phyloP scores from a whole-genome alignment of 2,329 filamentous ascomycete genomes.

The Dothiorella sarmentorum region DNA sequence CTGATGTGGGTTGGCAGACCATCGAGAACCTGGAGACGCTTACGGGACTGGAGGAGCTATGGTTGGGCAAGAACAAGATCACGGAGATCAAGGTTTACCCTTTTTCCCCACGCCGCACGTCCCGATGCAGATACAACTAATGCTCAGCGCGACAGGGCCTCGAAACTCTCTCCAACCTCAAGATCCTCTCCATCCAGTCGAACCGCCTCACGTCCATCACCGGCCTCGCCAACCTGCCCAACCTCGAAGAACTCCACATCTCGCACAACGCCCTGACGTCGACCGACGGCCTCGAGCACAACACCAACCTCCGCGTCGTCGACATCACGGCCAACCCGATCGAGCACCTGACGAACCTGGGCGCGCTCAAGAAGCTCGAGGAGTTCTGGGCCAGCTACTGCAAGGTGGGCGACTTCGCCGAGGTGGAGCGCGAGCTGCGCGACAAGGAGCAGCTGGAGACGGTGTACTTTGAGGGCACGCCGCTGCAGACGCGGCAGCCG shows the following conservation, averaged over 20 bases:
- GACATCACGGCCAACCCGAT: conserved; percentile 91
- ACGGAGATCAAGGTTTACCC: conserved; percentile 63
- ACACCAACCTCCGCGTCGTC: conserved; percentile 62
- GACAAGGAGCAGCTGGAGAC: conserved; percentile 80
- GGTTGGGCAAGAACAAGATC: conserved; percentile 97
- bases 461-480: conserved; percentile 96
- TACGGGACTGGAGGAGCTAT: conserved; percentile 77
- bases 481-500: conserved; percentile 73
- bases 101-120: not conserved
- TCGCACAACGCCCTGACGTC: conserved; percentile 87
- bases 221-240: conserved; percentile 68
- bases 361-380: conserved; percentile 67
- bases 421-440: conserved; percentile 72
- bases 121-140: not conserved
- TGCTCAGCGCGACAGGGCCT: conserved; percentile 51
- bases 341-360: conserved; percentile 68
- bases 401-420: conserved; percentile 71
- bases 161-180: conserved; percentile 70
- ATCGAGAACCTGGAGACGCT: conserved; percentile 81
- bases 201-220: conserved; percentile 81
- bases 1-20: conserved; percentile 29
- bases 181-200: conserved; percentile 89
- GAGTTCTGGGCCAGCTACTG: conserved; percentile 97
- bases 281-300: conserved; percentile 62
- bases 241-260: conserved; percentile 90